Evolutionary conservation across 495 filamentous ascomycete species (phyloP).

Genomic region (Podospora conica): DNA sequence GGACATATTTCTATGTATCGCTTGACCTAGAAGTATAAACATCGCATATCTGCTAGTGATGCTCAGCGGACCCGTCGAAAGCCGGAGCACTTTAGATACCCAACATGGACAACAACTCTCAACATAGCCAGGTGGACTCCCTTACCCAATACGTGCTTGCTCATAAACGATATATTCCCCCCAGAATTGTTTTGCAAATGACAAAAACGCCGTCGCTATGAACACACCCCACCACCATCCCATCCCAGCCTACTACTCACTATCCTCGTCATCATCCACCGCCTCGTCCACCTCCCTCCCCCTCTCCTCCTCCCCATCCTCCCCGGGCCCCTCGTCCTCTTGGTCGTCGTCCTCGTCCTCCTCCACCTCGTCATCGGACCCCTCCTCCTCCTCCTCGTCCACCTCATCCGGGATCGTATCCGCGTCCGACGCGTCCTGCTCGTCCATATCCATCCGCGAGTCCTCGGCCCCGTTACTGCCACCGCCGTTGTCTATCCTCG

Average conservation of each 20-base stretch:
- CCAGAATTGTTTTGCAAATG: no score
- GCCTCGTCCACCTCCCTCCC: conserved; percentile 51
- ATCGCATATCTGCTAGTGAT: no score
- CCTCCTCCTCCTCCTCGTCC: conserved; percentile 50
- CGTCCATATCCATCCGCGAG: conserved; percentile 38
- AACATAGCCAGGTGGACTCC: no score
- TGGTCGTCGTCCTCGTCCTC: conserved; percentile 42
- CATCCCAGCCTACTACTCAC: no score
- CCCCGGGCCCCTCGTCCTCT: conserved; percentile 40
- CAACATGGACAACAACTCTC: no score
- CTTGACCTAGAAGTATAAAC: no score
- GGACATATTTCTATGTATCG: no score
- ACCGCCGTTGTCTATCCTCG: conserved; percentile 30
- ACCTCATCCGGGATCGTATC: conserved; percentile 49
- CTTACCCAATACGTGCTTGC: no score
- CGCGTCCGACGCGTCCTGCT: conserved; percentile 39
- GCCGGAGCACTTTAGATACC: no score
- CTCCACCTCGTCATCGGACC: conserved; percentile 46
- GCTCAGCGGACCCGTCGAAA: no score
- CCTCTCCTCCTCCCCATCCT: conserved; percentile 36
- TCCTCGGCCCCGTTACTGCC: conserved; percentile 1
- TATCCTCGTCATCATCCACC: conserved; percentile 56
- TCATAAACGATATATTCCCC: neutral
- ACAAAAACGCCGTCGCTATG: neutral
- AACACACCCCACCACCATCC: neutral